Base-by-base conservation (phyloP, 2,329 filamentous ascomycete genomes). In the Neonectria coccinea region DNA sequence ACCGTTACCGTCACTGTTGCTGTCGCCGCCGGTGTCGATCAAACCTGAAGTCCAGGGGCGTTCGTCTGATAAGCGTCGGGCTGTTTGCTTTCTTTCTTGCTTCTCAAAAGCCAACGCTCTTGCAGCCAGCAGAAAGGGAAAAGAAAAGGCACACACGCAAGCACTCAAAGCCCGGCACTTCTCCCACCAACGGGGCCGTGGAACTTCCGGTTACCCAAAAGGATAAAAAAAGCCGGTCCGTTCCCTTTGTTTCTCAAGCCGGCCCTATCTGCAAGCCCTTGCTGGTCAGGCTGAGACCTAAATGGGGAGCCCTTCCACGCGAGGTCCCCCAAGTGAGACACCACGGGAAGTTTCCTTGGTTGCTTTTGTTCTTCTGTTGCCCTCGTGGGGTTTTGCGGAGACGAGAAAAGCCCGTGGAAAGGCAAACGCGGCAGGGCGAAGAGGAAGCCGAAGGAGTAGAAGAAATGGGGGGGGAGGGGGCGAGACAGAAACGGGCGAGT, bases 381-480 rank as follows among this genome's bases (percentile, higher is more conserved):
- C 66, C 65, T 70, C 71, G 72, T 73, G 63, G 69, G 64, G 61
- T 71, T 66, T 39, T 67, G 67, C 68, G 66, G 68, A 73, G 67
- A 67, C 64, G 61, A 60, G 25, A 64, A 44, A 70, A 45, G 57
- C 25, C 47, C 50, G 60, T 56, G 63, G 52, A 48, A 59, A 59
- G 56, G 51, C 44, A 56, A 56, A 62, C 59, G 33, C 56, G 62
- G 56, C 55, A 36, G 44, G 20, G 58, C 29, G 36, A 50, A 47
- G 58, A 36, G 12, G 25, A 42, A 36, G 39, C 4, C 9, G 39
- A 20, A 18, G 39, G 18, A 16, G 25, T 25, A 25, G 25, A 25
- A 42, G 36, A 7, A 42, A 42, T 18, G 39, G 39, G 9, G n/a
- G 39, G 39, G n/a, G n/a, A 42, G 36, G 54, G 27, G 48, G 42